phyloP scores from a whole-genome alignment of 1,139 yeast species.

The Waltiozyma sp. region DNA sequence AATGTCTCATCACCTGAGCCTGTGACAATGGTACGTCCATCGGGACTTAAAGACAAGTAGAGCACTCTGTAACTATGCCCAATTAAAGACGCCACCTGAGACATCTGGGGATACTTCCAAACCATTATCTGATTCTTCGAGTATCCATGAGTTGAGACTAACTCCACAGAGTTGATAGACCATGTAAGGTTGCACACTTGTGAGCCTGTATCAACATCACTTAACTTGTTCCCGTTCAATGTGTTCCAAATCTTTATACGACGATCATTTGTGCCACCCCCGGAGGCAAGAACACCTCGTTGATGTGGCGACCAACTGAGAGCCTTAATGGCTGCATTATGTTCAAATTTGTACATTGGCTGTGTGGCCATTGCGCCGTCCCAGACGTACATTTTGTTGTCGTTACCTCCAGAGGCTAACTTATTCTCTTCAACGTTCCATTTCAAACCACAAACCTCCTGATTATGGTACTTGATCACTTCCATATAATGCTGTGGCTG shows the following conservation, averaged over 20 bases:
- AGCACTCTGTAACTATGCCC: constrained; percentile 93
- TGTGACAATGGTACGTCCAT: constrained; percentile 94
- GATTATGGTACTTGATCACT: constrained; percentile 66
- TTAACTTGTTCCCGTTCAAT: constrained; percentile 57
- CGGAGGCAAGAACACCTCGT: constrained; percentile 84
- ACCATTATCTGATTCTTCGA: constrained; percentile 83
- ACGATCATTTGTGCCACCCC: constrained; percentile 96
- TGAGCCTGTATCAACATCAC: constrained; percentile 85
- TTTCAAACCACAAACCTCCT: constrained; percentile 91
- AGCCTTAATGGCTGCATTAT: constrained; percentile 93
- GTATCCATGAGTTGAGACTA: constrained; percentile 93
- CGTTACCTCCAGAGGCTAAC: constrained; percentile 90
- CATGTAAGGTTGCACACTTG: constrained; percentile 92
- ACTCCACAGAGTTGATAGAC: constrained; percentile 86
- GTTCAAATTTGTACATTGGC: constrained; percentile 77
- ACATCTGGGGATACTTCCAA: constrained; percentile 93
- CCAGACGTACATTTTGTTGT: constrained; percentile 78
- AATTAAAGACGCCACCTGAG: constrained; percentile 83
- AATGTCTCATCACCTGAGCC: constrained; percentile 98
- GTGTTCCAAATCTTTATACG: constrained; percentile 91
- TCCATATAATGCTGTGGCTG: constrained; percentile 74
- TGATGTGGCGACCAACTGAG: constrained; percentile 98
- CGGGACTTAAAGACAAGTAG: constrained; percentile 87
- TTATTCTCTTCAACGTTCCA: constrained; percentile 89
- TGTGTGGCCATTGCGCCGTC: constrained; percentile 55